phyloP scores from a whole-genome alignment of 192 early-diverging fungal species.

The Lobosporangium transversale region DNA sequence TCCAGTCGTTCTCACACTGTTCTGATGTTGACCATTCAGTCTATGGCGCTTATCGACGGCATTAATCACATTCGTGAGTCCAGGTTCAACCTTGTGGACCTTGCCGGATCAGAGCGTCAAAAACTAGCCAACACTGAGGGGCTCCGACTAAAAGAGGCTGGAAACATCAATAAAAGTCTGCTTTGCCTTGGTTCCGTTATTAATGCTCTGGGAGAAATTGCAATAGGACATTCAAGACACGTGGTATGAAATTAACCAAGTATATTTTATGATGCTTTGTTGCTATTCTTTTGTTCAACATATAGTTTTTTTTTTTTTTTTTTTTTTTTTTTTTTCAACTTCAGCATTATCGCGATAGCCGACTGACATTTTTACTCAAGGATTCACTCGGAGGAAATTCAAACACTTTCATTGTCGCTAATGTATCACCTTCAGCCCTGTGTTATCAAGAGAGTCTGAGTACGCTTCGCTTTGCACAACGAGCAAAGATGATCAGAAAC shows the following conservation, averaged over 20 bases:
- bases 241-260: slow-evolving; percentile 41
- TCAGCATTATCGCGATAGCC: slow-evolving; percentile 73
- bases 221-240: slow-evolving; percentile 66
- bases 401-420: slow-evolving; percentile 73
- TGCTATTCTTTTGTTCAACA: background rate
- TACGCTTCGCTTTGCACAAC: slow-evolving; percentile 73
- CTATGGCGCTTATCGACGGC: slow-evolving; percentile 60
- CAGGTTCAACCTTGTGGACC: slow-evolving; percentile 79
- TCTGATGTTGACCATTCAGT: slow-evolving; percentile 80
- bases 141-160: slow-evolving; percentile 78
- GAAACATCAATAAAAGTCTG: slow-evolving; percentile 86
- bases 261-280: background rate
- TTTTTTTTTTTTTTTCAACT: background rate
- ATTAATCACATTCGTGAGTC: slow-evolving; percentile 70
- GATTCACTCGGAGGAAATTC: slow-evolving; percentile 79
- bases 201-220: slow-evolving; percentile 77
- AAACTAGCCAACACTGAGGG: slow-evolving; percentile 71
- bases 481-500: slow-evolving; percentile 78
- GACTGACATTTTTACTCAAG: slow-evolving; percentile 72
- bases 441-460: slow-evolving; percentile 68
- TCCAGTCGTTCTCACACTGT: slow-evolving; percentile 86
- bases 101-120: slow-evolving; percentile 81
- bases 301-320: background rate
- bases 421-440: slow-evolving; percentile 58
- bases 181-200: slow-evolving; percentile 85